Conservation (phyloP, 257 asterid genomes). For the Solanum commersonii region DNA sequence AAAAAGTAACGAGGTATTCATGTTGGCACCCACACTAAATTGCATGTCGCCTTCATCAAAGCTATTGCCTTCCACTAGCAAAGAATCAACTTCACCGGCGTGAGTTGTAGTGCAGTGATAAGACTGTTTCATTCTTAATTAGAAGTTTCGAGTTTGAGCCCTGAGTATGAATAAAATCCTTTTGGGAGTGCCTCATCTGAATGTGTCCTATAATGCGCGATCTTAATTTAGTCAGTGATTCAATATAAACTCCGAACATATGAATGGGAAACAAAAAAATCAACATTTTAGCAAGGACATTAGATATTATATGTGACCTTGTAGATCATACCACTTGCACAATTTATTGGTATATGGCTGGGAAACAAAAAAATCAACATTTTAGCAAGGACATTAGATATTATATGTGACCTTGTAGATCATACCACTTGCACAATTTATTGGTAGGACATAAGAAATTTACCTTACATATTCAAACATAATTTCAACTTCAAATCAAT, state of each 20-base stretch:
- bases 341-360: too few species aligned
- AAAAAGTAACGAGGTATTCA: not conserved
- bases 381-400: not conserved
- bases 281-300: not conserved
- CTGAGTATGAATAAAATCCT: too few species aligned
- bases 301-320: not conserved
- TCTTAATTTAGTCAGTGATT: too few species aligned
- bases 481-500: too few species aligned
- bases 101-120: fast-evolving
- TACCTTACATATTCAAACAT: not conserved
- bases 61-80: not conserved
- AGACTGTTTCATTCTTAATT: not conserved
- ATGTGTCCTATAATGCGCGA: fast-evolving
- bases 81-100: not conserved
- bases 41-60: not conserved
- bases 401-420: not conserved
- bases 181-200: fast-evolving
- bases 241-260: too few species aligned
- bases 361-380: not conserved
- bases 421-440: not conserved
- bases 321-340: not conserved
- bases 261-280: fast-evolving
- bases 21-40: not conserved
- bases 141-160: fast-evolving
- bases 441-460: not conserved